Evolutionary conservation across 106 monocot species (phyloP), one percentile per base, ranked within the genome.

Genomic region (Hemerocallis citrina): DNA sequence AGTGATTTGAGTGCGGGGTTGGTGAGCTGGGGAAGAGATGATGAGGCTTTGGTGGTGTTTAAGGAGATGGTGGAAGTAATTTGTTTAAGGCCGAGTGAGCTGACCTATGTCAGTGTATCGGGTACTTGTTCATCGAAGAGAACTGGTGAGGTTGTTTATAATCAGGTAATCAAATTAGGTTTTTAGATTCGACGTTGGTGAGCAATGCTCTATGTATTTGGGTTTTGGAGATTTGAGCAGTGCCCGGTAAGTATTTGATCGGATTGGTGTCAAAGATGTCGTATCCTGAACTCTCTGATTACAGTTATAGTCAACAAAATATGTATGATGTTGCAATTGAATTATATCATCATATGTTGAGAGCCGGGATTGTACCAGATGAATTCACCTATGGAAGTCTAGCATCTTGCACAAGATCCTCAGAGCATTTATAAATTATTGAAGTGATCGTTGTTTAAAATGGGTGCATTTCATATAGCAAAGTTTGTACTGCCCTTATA

Each of bases 251-350:
- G 48, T 63, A 12, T 75, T 75, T 42, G 70, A 42, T 1, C 55
- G 16, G 55, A 75, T 75, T 2, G n/a, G 29, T 29, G 47, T 56
- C 22, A 80, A 67, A 48, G 80, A 80, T 56, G 22, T 56, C 11
- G 58, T 80, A 32, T 80, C 75, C 12, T 80, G 80, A 80, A 71
- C 58, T 66, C 80, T 31, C 44, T 80, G 48, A 75, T 80, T 61
- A 66, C 75, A 40, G 75, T 5, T 75, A 68, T 41, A 61, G 69
- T 39, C 58, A 69, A 48, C n/a, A 55, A 11, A 65, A 54, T 10
- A 44, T 51, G 14, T 36, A 36, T 40, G 70, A 79, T 22, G 19
- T 40, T 11, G 74, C 59, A 5, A 11, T 74, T 33, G 32, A 9
- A 4, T 2, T 51, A n/a, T 70, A 61, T 61, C 15, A 16, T 24